Evolutionary conservation across 306 rosid genomes (phyloP).

Genomic region (Citrullus colocynthis): DNA sequence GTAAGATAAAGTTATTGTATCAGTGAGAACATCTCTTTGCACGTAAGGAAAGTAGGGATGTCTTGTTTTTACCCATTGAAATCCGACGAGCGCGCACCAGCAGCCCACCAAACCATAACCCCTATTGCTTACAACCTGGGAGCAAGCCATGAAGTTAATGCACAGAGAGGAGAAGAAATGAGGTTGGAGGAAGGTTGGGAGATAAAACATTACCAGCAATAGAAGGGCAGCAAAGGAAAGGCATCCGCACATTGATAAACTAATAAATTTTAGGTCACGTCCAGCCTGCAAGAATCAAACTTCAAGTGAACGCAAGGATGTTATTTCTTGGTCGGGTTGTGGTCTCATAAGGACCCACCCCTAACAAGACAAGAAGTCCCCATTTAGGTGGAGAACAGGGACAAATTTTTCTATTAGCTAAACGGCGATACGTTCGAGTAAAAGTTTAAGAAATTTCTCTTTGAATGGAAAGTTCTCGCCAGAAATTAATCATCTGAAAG

Average conservation of each 20-base stretch:
- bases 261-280: constrained; percentile 64
- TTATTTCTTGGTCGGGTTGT: too few relatives aligned
- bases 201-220: constrained; percentile 30
- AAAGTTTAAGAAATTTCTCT: too few relatives aligned
- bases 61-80: constrained; percentile 70
- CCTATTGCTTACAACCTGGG: constrained; percentile 45
- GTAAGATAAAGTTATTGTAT: background rate
- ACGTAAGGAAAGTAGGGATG: constrained; percentile 5
- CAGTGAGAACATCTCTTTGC: background rate
- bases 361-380: too few relatives aligned
- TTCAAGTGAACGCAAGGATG: background rate
- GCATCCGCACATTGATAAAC: constrained; percentile 78
- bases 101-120: constrained; percentile 62
- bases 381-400: too few relatives aligned
- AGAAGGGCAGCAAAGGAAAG: constrained; percentile 42
- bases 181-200: background rate
- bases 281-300: constrained; percentile 55
- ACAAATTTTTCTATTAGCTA: too few relatives aligned
- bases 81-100: constrained; percentile 60
- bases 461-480: background rate
- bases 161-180: constrained; percentile 1
- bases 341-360: too few relatives aligned
- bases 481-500: background rate
- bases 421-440: too few relatives aligned
- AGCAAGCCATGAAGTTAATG: background rate